Base-by-base conservation (phyloP, 2,329 filamentous ascomycete genomes). In the Penicillium sp. region DNA sequence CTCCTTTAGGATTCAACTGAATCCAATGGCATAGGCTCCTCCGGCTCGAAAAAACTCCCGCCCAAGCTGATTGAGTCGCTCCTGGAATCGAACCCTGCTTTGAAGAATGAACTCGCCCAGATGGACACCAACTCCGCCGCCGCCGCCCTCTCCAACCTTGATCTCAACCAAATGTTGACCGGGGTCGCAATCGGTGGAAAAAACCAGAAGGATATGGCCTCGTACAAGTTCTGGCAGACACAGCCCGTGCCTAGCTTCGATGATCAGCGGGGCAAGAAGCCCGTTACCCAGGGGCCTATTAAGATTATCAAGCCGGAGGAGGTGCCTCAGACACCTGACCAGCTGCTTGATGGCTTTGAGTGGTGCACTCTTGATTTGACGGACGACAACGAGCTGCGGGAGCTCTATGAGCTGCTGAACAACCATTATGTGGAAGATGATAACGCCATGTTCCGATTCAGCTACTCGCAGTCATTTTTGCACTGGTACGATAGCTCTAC, bases 211-310 rank as follows among this genome's bases (percentile, higher is more conserved):
- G 92, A 96, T 68, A 96, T 96, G 90, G 91, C 87, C 6, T 89
- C 87, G 52, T 96, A 97, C 81, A 96, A 95, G 75, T 99, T 99
- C 77, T 99, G 94, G 94, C 86, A 90, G 72, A 99, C 94, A 42
- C 94, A 99, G 73, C 94, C 94, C 0, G 94, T 99, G 53, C 89
- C 89, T 45, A 87, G 86, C 66, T 96, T 97, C 67, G 74, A 77
- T 46, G 76, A 79, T 77, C 86, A 69, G 72, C 76, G 81, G 46
- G 74, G 25, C 42, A 50, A 57, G 51, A 49, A 54, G 18, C n/a
- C 78, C 53, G 65, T 85, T 44, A 78, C 85, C 57, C 92, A 97
- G 64, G 94, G 94, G 0, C 90, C 92, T 0, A 89, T 99, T 69
- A 88, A 87, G 74, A 76, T 86, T 16, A 88, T 92, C 64, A 87